Percentiles rank a stretch among this genome's conserved stretches.
Evolutionary conservation across 2,329 filamentous ascomycete species (phyloP).

Genomic region (Alternaria sp.): DNA sequence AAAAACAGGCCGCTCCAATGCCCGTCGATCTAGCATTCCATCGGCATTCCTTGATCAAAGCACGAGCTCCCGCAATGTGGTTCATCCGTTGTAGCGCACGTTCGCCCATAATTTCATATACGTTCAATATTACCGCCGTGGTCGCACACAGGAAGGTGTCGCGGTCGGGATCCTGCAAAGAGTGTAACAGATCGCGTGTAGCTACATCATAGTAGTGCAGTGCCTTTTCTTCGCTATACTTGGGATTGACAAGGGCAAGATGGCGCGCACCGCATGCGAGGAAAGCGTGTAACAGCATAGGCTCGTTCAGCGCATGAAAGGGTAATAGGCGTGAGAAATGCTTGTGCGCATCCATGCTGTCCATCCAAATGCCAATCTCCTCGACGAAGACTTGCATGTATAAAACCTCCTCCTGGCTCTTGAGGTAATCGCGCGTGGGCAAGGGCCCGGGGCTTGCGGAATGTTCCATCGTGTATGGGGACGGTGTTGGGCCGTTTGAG

Average conservation of each 20-base stretch:
- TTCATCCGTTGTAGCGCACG: constrained; percentile 82
- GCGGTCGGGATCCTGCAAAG: constrained; percentile 82
- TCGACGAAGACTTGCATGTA: constrained; percentile 94
- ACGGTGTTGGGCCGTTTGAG: constrained; percentile 35
- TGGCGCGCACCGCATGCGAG: constrained; percentile 88
- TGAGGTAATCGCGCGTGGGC: constrained; percentile 68
- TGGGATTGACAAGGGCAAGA: constrained; percentile 73
- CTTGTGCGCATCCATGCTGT: constrained; percentile 83
- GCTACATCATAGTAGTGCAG: constrained; percentile 86
- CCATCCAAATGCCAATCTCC: constrained; percentile 93
- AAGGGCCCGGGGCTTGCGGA: constrained; percentile 31
- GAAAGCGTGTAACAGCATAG: constrained; percentile 89
- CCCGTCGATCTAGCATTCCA: constrained; percentile 84
- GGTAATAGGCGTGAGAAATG: constrained; percentile 88
- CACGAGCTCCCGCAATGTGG: constrained; percentile 84
- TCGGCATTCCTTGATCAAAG: constrained; percentile 85
- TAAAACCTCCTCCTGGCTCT: constrained; percentile 78
- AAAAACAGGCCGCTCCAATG: constrained; percentile 88
- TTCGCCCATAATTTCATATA: constrained; percentile 93
- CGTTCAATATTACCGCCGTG: constrained; percentile 86
- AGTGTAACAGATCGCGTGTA: constrained; percentile 77
- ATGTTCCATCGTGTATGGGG: constrained; percentile 36
- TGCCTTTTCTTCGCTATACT: constrained; percentile 79
- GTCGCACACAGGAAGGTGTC: constrained; percentile 86
- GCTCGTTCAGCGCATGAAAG: constrained; percentile 79